Percentiles rank a stretch among this genome's conserved stretches.
Evolutionary conservation across 495 filamentous ascomycete genomes (phyloP).

Genomic region (Penicillium atrosanguineum): DNA sequence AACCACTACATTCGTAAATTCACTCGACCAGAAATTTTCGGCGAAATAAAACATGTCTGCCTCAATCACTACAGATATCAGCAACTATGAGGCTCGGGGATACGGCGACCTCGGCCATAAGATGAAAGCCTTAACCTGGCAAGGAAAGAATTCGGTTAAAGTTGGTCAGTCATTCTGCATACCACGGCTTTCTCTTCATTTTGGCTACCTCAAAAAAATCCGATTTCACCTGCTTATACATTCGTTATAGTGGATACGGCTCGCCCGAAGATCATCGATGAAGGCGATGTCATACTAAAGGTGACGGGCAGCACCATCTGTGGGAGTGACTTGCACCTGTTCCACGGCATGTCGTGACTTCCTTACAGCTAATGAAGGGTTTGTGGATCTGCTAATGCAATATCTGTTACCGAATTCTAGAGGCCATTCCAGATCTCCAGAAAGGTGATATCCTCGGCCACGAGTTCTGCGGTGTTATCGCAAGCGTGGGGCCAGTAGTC

Average conservation of each 20-base stretch:
- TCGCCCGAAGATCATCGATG: constrained; percentile 65
- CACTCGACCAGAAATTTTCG: constrained; percentile 2
- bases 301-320: constrained; percentile 80
- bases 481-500: not conserved
- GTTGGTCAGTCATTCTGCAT: constrained; percentile 12
- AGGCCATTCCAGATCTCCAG: constrained; percentile 16
- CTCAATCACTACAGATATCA: constrained; percentile 11
- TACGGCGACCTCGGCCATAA: constrained; percentile 4
- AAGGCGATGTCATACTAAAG: constrained; percentile 71
- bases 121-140: constrained; percentile 20
- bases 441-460: constrained; percentile 6
- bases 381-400: not conserved
- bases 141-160: constrained; percentile 21
- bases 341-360: constrained; percentile 47
- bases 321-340: constrained; percentile 74
- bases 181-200: constrained; percentile 3
- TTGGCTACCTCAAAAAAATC: not conserved
- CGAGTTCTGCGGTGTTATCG: constrained; percentile 2
- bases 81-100: constrained; percentile 12
- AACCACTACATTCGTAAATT: constrained; percentile 6
- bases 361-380: not conserved
- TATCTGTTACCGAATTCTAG: constrained; percentile 7
- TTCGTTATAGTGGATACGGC: constrained; percentile 46
- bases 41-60: constrained; percentile 6
- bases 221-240: constrained; percentile 4